These are phyloP conservation scores for Zymoseptoria pseudotritici DNA, from an alignment of 2,329 filamentous ascomycete species.

Conservation along the genomic window DNA sequence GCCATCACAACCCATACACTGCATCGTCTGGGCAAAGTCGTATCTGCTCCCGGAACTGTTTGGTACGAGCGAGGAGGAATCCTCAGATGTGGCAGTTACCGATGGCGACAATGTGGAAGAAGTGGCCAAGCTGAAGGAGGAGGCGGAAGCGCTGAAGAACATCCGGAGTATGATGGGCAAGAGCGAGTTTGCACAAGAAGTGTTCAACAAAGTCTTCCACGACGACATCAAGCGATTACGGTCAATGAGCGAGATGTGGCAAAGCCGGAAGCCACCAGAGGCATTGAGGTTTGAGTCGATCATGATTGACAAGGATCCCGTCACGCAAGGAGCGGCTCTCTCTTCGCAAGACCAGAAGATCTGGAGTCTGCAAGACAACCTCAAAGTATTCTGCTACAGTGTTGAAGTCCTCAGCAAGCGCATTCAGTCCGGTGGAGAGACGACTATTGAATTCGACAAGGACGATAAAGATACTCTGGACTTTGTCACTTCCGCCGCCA, in stretches of 20 bases:
- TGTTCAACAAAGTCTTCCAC: conserved; percentile 91
- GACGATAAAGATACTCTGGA: conserved; percentile 92
- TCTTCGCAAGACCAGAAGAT: conserved; percentile 57
- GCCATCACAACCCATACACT: conserved; percentile 92
- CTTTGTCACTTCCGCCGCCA: conserved; percentile 85
- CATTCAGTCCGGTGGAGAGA: conserved; percentile 48
- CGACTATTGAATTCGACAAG: conserved; percentile 83
- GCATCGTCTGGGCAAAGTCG: conserved; percentile 97
- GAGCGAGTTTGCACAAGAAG: conserved; percentile 63
- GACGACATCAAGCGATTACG: conserved; percentile 74
- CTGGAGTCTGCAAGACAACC: conserved; percentile 79
- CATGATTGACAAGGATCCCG: conserved; percentile 17
- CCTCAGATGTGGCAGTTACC: conserved; percentile 69
- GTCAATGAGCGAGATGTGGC: conserved; percentile 96
- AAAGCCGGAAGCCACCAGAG: conserved; percentile 65
- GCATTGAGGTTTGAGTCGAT: conserved; percentile 60
- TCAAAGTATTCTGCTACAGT: conserved; percentile 80
- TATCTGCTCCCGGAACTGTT: conserved; percentile 94
- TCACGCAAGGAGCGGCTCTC: conserved; percentile 41
- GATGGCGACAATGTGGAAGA: conserved; percentile 81
- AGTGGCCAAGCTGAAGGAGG: conserved; percentile 77
- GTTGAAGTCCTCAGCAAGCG: conserved; percentile 68
- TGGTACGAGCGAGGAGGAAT: conserved; percentile 80
- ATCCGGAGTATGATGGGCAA: conserved; percentile 78
- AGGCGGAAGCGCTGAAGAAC: conserved; percentile 73